Base-by-base conservation (phyloP, 208 protist genomes). In the Leishmania braziliensis region DNA sequence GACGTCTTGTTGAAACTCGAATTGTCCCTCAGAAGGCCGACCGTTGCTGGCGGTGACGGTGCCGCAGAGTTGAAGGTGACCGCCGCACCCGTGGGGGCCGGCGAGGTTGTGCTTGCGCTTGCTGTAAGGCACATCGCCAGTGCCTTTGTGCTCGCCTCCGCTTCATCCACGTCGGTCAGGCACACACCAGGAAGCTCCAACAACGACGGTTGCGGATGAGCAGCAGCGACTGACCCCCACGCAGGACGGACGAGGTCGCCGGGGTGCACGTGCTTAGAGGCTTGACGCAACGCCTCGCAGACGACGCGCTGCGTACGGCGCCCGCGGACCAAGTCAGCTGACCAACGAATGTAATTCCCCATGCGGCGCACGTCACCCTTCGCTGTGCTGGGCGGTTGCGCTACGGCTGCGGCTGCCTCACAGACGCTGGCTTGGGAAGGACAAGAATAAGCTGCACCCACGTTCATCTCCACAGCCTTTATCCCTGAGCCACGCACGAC, bases 301-400 rank as follows among this genome's bases (percentile, higher is more conserved):
- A 82, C 72, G 5, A 86, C 16, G 6, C 76, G 71, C 58, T 79
- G 72, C 65, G 78, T 77, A 72, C 63, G 62, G n/a, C 58, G 66
- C 0, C 20, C 2, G 6, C 68, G 82, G 5, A 69, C 58, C 26
- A 50, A 65, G 2, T 36, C 82, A 0, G 78, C 53, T 9, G 68
- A 66, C 50, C 74, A 72, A 56, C n/a, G 66, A 43, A 86, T 86
- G 56, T 66, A 71, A 39, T 82, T 78, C 2, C 73, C 74, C 48
- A 0, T 29, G n/a, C 62, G 60, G 18, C 36, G 54, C 20, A 43
- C 56, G 1, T 18, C 36, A 33, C 56, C 36, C 56, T 48, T 51
- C 18, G 18, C 51, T 39, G 8, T 48, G 36, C 36, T 76, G 29
- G 14, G 72, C 33, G 29, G 29, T 29, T 50, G 29, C 29, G 72